Conservation (phyloP, 352 stramenopile species). For the Phytophthora gonapodyides region DNA sequence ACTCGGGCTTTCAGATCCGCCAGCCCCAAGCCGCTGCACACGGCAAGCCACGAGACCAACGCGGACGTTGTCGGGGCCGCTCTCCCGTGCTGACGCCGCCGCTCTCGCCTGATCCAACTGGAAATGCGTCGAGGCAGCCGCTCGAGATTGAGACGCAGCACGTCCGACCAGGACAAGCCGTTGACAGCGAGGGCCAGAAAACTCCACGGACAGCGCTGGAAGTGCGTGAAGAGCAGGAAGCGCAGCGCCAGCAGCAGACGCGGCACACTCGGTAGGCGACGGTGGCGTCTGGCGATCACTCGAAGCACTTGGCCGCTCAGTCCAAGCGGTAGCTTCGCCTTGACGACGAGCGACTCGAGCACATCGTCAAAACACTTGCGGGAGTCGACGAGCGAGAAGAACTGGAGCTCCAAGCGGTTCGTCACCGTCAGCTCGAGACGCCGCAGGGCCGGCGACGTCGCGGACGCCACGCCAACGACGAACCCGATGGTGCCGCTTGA, state of each 20-base stretch:
- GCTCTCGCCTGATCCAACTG: conserved; percentile 28
- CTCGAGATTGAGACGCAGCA: conserved; percentile 19
- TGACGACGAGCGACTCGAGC: conserved; percentile 69
- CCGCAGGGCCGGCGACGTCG: conserved; percentile 65
- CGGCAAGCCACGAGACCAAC: conserved; percentile 31
- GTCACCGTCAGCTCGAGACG: conserved; percentile 63
- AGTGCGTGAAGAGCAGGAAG: conserved; percentile 69
- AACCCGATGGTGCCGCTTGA: conserved; percentile 47
- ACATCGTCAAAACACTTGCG: conserved; percentile 79
- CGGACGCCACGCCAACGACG: conserved; percentile 70
- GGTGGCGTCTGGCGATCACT: conserved; percentile 51
- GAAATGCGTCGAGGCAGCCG: conserved; percentile 31
- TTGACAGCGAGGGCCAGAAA: conserved; percentile 52
- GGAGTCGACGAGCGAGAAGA: conserved; percentile 80
- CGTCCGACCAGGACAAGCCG: conserved; percentile 13
- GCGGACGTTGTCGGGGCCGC: not conserved
- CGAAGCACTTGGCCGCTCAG: conserved; percentile 55
- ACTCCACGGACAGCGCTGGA: conserved; percentile 55
- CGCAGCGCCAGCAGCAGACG: conserved; percentile 66
- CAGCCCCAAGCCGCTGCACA: conserved; percentile 45
- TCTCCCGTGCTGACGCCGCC: conserved; percentile 11
- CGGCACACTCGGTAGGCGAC: conserved; percentile 66
- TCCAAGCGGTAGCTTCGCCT: conserved; percentile 60
- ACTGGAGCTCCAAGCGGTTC: conserved; percentile 67
- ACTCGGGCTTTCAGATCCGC: conserved; percentile 31